These are phyloP conservation scores for Chalciporus sp. DNA, from an alignment of 1,284 basidiomycete species.

Conservation along the genomic window DNA sequence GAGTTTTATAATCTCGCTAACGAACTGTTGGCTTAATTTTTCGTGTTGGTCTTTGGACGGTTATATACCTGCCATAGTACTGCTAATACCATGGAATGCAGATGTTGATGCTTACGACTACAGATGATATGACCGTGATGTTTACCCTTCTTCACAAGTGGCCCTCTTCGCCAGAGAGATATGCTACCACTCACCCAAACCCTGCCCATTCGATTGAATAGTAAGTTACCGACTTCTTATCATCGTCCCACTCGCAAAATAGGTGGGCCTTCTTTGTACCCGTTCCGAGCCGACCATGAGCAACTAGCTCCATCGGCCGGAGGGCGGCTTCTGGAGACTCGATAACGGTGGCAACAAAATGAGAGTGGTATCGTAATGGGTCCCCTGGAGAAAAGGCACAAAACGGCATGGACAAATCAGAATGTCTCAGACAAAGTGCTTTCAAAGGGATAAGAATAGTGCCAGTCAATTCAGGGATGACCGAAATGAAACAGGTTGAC, in stretches of 20 bases:
- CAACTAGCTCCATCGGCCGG: conserved; percentile 89
- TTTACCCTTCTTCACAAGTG: neutral
- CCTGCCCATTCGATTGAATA: conserved; percentile 91
- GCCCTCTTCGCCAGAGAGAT: neutral
- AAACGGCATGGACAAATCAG: conserved; percentile 6
- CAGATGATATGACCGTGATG: neutral
- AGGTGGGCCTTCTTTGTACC: conserved; percentile 98
- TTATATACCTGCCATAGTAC: conserved; percentile 19
- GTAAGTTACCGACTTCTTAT: conserved; percentile 67
- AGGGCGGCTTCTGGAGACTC: conserved; percentile 63
- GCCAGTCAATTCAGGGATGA: neutral
- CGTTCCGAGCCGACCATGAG: conserved; percentile 93
- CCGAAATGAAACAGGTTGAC: neutral
- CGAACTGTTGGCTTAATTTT: conserved; percentile 12
- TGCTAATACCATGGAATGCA: conserved; percentile 15
- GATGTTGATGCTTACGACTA: neutral
- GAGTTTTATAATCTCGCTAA: conserved; percentile 10
- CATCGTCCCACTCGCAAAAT: conserved; percentile 85
- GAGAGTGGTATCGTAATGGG: conserved; percentile 94
- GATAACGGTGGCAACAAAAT: conserved; percentile 88
- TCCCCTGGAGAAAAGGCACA: conserved; percentile 63
- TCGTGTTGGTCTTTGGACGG: conserved; percentile 7
- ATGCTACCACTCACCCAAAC: conserved; percentile 61
- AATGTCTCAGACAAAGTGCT: conserved; percentile 3
- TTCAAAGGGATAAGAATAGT: conserved; percentile 1